Base-by-base conservation (phyloP, 2,329 filamentous ascomycete species). In the Drechslerella coelobrocha region DNA sequence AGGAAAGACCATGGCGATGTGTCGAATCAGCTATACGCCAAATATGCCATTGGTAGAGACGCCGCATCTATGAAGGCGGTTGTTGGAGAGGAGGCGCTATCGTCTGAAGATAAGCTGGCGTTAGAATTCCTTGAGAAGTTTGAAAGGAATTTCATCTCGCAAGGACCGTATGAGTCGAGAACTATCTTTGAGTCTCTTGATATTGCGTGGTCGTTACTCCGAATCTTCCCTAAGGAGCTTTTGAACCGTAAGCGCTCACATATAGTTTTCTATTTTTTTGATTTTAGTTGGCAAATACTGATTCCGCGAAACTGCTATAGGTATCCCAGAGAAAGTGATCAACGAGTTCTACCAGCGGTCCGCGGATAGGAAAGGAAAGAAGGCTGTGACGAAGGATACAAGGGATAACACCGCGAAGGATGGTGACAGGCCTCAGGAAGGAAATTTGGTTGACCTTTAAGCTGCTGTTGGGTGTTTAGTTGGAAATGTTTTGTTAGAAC, bases 1-100 rank as follows among this genome's bases (percentile, higher is more conserved):
- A 90, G 94, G 77, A 92, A 91, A 81, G 95, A 99, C 78, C 94
- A 99, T 81, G 91, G 91, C 76, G 94, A 99, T 82, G 94, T 99
- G 54, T 99, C 94, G 75, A 99, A 99, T 84, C 94, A 99, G 84
- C 86, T 99, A 74, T 99, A 99, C 80, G 94, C 94, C 82, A 99
- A 99, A 83, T 99, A 99, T 80, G 94, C 94, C 80, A 97, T 99
- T 79, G 94, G 94, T 79, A 92, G 93, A 85, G 94, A 99, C 78
- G 94, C 94, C 19, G 93, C 95, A 37, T 89, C 92, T 79, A 99
- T 99, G 94, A 99, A 97, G 84, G 94, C 94, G 72, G 94, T 99
- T 80, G 94, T 99, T 68, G 94, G 94, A 82, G 95, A 99, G 82
- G 94, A 99, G 80, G 94, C 94, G 31, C 81, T 99, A 78, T 96